Evolutionary conservation across 768 basidiomycete genomes (phyloP), one percentile per base, ranked within the genome.

Genomic region (Crassisporium funariophilum): DNA sequence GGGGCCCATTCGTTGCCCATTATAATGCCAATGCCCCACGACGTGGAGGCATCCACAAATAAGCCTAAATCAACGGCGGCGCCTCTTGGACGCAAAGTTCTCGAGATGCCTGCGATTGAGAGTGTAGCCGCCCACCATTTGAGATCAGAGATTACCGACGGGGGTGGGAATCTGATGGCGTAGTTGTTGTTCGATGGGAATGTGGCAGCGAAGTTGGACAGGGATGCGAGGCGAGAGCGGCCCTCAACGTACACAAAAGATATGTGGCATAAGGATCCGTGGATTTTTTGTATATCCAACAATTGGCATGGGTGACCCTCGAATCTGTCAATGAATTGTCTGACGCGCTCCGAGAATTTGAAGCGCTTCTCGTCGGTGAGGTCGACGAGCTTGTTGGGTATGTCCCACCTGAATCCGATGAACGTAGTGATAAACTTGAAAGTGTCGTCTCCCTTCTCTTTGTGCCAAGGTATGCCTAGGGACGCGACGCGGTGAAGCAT

Each of bases 341-440:
- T 10, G 7, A 58, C 46, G 1, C 60, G 38, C 2, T 35, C 29
- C 3, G 62, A 54, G 51, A 65, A 69, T 29, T 66, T 70, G 2
- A 53, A 20, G 0, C 57, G 44, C 31, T 71, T 73, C 10, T 39
- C 29, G n/a, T 64, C 57, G 0, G 67, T 65, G 8, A 74, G 59
- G 3, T 54, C 51, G 2, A 74, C 67, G 0, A 24, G 43, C 10
- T 53, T 54, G 1, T 25, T 4, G 1, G 25, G 34, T 9, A 73
- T 41, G 44, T 69, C 54, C 72, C 70, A 73, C 0, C 49, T 40
- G 44, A 73, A 65, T 3, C 70, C 68, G 9, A 70, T 62, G 46
- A 66, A 73, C 1, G 38, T 55, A 6, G 56, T 57, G 2, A 21
- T 21, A n/a, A 27, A 41, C 0, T 15, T 22, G 37, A 71, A 72